A percentile compares a stretch with the other conserved stretches of the same genome.
These are phyloP conservation scores for Mycosphaerella arachidis DNA, from an alignment of 2,329 filamentous ascomycete genomes.

Conservation along the genomic window DNA sequence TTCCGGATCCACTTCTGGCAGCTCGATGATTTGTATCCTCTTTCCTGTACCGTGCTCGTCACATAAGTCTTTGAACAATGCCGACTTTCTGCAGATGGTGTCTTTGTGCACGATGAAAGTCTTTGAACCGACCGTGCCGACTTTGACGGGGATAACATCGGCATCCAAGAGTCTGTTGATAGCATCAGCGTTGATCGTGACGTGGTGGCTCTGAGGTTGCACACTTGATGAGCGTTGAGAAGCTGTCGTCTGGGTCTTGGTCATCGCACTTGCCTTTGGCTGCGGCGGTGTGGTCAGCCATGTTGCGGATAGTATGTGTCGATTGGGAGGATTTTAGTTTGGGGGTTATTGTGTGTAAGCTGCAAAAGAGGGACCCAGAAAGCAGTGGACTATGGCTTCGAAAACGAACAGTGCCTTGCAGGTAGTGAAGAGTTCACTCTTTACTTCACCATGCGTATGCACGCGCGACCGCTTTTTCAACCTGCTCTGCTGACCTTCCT, in stretches of 20 bases:
- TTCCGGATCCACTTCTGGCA: neutral
- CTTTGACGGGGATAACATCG: neutral
- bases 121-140: neutral
- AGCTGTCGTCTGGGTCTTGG: neutral
- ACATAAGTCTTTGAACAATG: neutral
- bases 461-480: too few relatives aligned
- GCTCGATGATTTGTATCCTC: neutral
- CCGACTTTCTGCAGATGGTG: neutral
- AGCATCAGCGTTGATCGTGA: neutral
- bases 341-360: neutral
- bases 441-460: too few relatives aligned
- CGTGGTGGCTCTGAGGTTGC: too few relatives aligned
- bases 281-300: neutral
- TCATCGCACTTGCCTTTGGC: neutral
- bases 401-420: too few relatives aligned
- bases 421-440: too few relatives aligned
- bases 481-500: neutral
- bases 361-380: too few relatives aligned
- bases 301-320: neutral
- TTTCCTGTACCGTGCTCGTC: neutral
- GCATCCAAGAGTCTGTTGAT: neutral
- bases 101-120: neutral
- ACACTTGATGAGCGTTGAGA: neutral
- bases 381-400: too few relatives aligned
- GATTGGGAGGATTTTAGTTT: neutral